Base-by-base conservation (phyloP, 202 grass and related monocot genomes). In the Brachypodium distachyon region DNA sequence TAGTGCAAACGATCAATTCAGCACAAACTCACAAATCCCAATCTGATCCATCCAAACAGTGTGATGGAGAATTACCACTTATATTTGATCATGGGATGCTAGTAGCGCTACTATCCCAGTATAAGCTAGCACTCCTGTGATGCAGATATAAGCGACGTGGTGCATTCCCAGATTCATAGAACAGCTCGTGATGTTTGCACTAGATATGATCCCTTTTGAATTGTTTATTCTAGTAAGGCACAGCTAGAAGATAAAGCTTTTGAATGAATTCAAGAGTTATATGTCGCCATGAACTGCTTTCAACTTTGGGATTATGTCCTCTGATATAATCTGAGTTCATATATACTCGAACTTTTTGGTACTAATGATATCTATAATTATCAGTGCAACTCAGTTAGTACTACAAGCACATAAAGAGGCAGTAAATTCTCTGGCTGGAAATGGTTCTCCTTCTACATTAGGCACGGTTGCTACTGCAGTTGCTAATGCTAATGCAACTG, bases 401-500 rank as follows among this genome's bases (percentile, higher is more conserved):
- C 66, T 99, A 54, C 84, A 72, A 61, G 91, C 92, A 48, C 96
- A 99, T 84, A 96, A 91, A 80, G 96, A 99, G 51, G 96, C 96
- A 72, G 89, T 93, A 48, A 99, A 89, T 85, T 93, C 90, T 48
- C 83, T 99, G 82, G 80, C 85, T 73, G 91, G 91, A 39, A 99
- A 83, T 66, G 83, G 82, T 18, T 95, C 92, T 81, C 73, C 96
- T 63, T 52, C 83, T 61, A 85, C 84, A 27, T 75, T 90, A 59
- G 90, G 96, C 56, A 91, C 96, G 28, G 92, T 99, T 81, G 85
- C 91, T 36, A 90, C 96, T 77, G 96, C 93, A 29, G 92, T 99
- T 77, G 92, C 89, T 81, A 89, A 91, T 77, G 96, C 96, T 53
- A 99, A 99, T 38, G 86, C 81, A 62, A 93, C 78, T 81, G 96